phyloP scores from a whole-genome alignment of 257 asterid species.

The Penstemon eatonii region DNA sequence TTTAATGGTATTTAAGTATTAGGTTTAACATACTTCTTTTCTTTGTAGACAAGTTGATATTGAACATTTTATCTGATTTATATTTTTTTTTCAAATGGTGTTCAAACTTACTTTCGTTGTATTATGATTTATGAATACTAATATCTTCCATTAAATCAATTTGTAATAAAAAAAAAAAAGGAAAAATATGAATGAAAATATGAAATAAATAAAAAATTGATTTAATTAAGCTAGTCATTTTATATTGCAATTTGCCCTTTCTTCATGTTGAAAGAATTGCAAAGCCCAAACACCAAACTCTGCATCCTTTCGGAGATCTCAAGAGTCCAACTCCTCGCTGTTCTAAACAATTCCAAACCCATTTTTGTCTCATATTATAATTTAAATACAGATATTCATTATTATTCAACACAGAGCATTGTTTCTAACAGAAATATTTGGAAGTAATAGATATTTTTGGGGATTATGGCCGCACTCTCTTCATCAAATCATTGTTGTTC shows the following conservation, averaged over 20 bases:
- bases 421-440: not conserved
- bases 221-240: not conserved
- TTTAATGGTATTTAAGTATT: no score
- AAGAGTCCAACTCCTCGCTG: constrained; percentile 57
- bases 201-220: no score
- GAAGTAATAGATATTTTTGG: not conserved
- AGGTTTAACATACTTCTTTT: no score
- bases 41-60: no score
- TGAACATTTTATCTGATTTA: no score
- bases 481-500: constrained; percentile 56
- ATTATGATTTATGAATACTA: no score
- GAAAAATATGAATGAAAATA: no score
- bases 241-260: not conserved
- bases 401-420: not conserved
- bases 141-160: no score
- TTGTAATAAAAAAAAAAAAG: no score
- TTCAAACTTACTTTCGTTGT: no score
- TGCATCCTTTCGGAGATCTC: constrained; percentile 88
- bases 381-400: constrained; percentile 5
- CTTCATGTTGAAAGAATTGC: not conserved
- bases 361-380: not conserved
- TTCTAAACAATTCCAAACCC: not conserved
- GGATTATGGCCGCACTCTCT: constrained; percentile 56
- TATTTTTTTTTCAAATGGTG: no score
- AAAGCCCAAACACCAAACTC: constrained; percentile 10